Evolutionary conservation across 2,329 filamentous ascomycete species (phyloP), one percentile per base, ranked within the genome.

Genomic region (Cladosporium halotolerans): DNA sequence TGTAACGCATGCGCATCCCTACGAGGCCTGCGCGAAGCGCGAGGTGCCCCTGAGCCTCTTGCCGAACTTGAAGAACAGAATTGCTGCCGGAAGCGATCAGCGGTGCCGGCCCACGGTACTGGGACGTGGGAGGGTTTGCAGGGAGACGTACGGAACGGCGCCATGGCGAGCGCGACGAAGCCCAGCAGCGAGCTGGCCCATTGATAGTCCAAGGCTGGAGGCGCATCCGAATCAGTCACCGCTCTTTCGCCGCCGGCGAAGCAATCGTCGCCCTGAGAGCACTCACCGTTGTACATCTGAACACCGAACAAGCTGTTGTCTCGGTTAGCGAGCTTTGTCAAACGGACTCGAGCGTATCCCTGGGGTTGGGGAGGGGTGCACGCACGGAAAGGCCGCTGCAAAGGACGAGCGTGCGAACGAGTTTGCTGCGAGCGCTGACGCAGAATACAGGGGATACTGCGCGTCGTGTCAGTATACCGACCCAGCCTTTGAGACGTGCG

Each of bases 241-340:
- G 72, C 71, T 69, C 68, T 73, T 71, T 66, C 43, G 45, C 32
- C 28, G 39, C 19, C 45, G 38, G 40, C 47, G 28, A 50, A 34
- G 31, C 47, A 42, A 50, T 28, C 23, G 23, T 28, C 14, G 40
- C 47, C 33, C 19, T 1, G 18, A 14, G 39, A 32, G 48, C 34
- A 73, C 74, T 69, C 65, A 76, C 75, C 69, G 62, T 75, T 66
- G 67, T 73, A 78, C 73, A 78, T 75, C 62, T 78, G 75, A n/a
- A 76, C 70, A 52, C 75, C 74, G 60, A 75, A 74, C 36, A 73
- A 63, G 32, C 72, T 72, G 72, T 23, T 51, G 48, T 44, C 48
- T 51, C 40, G 44, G 32, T 51, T 51, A 51, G 48, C 48, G 48
- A 51, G 42, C 19, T 16, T 51, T 51, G 47, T 51, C 19, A 8